Evolutionary conservation across 352 stramenopile species (phyloP).

Genomic region (Globisporangium apiculatum): DNA sequence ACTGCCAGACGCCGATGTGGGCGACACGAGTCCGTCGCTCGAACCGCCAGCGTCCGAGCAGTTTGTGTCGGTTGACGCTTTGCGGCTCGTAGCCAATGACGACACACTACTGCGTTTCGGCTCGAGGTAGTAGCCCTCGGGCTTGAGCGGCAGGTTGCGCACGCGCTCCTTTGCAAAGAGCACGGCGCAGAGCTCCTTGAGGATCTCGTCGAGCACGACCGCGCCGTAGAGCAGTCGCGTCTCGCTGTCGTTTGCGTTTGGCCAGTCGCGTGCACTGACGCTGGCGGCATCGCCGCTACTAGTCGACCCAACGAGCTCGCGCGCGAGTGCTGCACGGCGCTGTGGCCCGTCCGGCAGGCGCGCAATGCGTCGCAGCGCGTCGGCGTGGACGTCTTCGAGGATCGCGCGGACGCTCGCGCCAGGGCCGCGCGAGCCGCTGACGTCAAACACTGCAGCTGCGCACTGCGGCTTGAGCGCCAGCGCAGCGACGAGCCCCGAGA

Average conservation of each 20-base stretch:
- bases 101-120: slow-evolving; percentile 34
- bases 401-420: slow-evolving; percentile 62
- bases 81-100: slow-evolving; percentile 12
- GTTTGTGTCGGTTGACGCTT: slow-evolving; percentile 23
- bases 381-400: slow-evolving; percentile 73
- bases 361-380: slow-evolving; percentile 53
- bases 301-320: slow-evolving; percentile 58
- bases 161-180: slow-evolving; percentile 73
- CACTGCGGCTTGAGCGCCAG: slow-evolving; percentile 61
- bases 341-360: slow-evolving; percentile 43
- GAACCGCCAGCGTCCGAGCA: slow-evolving; percentile 29
- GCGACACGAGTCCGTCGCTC: slow-evolving; percentile 2
- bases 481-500: slow-evolving; percentile 71
- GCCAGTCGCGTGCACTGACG: slow-evolving; percentile 27
- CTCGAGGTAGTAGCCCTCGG: slow-evolving; percentile 79
- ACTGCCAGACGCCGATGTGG: background rate
- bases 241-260: slow-evolving; percentile 27
- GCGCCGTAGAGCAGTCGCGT: slow-evolving; percentile 61
- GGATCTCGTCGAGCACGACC: slow-evolving; percentile 78
- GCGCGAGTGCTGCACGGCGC: slow-evolving; percentile 44
- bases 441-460: slow-evolving; percentile 42
- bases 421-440: slow-evolving; percentile 25
- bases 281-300: slow-evolving; percentile 35
- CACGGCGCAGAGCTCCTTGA: slow-evolving; percentile 81
- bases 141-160: slow-evolving; percentile 64